These are phyloP conservation scores for Tylopilus sp. DNA, from an alignment of 1,284 basidiomycete genomes.

Conservation along the genomic window DNA sequence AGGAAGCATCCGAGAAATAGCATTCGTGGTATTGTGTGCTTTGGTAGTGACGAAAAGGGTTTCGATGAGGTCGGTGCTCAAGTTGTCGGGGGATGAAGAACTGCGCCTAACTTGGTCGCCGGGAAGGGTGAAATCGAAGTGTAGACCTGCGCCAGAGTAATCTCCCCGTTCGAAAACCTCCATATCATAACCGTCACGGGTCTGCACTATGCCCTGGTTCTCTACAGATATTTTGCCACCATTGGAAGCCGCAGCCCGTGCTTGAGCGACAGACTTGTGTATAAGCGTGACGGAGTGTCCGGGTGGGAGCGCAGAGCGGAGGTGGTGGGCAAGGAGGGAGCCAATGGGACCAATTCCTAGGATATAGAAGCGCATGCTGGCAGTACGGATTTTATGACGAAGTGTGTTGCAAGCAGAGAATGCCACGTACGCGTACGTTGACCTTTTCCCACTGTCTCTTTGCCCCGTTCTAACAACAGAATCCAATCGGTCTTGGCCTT, in stretches of 20 bases:
- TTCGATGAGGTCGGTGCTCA: slow-evolving; percentile 57
- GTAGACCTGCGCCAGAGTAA: slow-evolving; percentile 38
- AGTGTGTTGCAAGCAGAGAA: too few species aligned
- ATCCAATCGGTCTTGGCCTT: too few species aligned
- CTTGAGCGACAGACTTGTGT: slow-evolving; percentile 59
- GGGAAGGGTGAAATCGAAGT: slow-evolving; percentile 29
- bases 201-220: slow-evolving; percentile 54
- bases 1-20: slow-evolving; percentile 70
- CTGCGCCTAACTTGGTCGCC: slow-evolving; percentile 18
- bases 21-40: slow-evolving; percentile 71
- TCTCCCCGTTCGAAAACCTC: slow-evolving; percentile 55
- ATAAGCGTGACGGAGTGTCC: slow-evolving; percentile 74
- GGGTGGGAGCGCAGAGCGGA: slow-evolving; percentile 69
- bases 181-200: slow-evolving; percentile 56
- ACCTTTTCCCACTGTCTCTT: too few species aligned
- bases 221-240: slow-evolving; percentile 59
- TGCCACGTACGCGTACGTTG: too few species aligned
- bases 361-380: slow-evolving; percentile 76
- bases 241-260: slow-evolving; percentile 41
- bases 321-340: slow-evolving; percentile 82
- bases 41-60: slow-evolving; percentile 90
- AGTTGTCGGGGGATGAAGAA: slow-evolving; percentile 32
- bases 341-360: slow-evolving; percentile 87
- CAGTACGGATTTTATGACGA: too few species aligned
- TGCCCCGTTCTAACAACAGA: too few species aligned